Evolutionary conservation across 768 basidiomycete genomes (phyloP).

Genomic region (Xerocomus brunneocitrinus): DNA sequence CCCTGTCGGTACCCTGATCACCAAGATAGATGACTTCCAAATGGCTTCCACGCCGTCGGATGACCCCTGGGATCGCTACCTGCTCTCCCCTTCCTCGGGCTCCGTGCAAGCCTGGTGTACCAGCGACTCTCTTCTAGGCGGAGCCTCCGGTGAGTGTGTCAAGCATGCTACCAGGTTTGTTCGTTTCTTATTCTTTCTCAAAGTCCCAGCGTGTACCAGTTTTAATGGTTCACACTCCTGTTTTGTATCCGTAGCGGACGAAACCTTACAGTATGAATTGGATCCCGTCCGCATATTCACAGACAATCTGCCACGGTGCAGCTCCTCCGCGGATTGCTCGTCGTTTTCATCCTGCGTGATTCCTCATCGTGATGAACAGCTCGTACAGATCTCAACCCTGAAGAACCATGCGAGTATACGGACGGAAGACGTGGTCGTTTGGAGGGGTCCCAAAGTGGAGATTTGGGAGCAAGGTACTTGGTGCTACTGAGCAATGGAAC

Average conservation of each 20-base stretch:
- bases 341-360: slow-evolving; percentile 46
- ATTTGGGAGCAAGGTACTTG: slow-evolving; percentile 62
- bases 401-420: neutral
- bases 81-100: slow-evolving; percentile 25
- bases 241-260: slow-evolving; percentile 36
- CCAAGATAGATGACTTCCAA: slow-evolving; percentile 57
- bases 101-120: slow-evolving; percentile 60
- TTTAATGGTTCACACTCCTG: slow-evolving; percentile 31
- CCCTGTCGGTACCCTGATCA: slow-evolving; percentile 54
- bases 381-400: slow-evolving; percentile 53
- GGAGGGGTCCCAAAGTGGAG: slow-evolving; percentile 67
- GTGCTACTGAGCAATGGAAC: neutral
- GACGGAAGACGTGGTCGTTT: slow-evolving; percentile 48
- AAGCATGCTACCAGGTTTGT: neutral
- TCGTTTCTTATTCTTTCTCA: neutral
- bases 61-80: slow-evolving; percentile 46
- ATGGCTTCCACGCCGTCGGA: slow-evolving; percentile 31
- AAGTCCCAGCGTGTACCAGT: slow-evolving; percentile 11
- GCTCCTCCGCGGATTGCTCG: slow-evolving; percentile 33
- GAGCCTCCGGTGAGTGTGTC: slow-evolving; percentile 10
- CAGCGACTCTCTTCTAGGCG: slow-evolving; percentile 30
- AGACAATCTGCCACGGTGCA: slow-evolving; percentile 36
- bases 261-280: slow-evolving; percentile 42
- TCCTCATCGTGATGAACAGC: slow-evolving; percentile 44
- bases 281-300: slow-evolving; percentile 54